Base-by-base conservation (phyloP, 1,284 basidiomycete genomes). In the Phellinidium pouzarii region DNA sequence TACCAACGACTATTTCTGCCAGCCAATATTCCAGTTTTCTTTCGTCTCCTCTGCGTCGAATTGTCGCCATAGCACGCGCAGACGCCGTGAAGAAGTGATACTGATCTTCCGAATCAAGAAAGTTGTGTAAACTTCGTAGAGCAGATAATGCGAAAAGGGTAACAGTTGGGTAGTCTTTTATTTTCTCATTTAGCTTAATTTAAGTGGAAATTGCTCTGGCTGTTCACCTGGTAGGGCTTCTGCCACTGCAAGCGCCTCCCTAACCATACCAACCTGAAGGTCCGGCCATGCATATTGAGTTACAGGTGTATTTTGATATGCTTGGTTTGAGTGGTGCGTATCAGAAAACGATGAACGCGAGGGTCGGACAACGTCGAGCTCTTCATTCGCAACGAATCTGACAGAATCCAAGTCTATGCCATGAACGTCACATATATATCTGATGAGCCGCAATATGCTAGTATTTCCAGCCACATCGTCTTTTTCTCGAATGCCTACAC, bases 211-310 rank as follows among this genome's bases (percentile, higher is more conserved):
- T 14, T 4, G 26, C 37, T 51, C 20, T n/a, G 45, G 19, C 53
- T 5, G 71, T 76, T 54, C 59, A 88, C 94, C 92, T 54, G 92
- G 90, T n/a, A 98, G 70, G 14, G 90, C 81, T 67, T 98, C 93
- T 3, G 91, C 88, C 8, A 97, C 83, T 0, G 87, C 82, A 29
- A 97, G 85, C 0, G 92, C 90, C 64, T 98, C 94, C 44, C 93
- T 82, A 34, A 98, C 76, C 27, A 95, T 82, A 27, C 91, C 91
- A 27, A 95, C 79, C 68, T 97, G 94, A 44, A 98, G 74, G 63
- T 94, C 90, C 1, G 91, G 85, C 95, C 94, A 99, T 1, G 94
- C 94, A 64, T 86, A 92, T 2, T 77, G 68, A 56, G 80, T 78
- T 22, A 67, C 65, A 29, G 70, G 61, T 29, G 69, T 66, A 31